Evolutionary conservation across 805 yeast genomes (phyloP), one percentile per base, ranked within the genome.

Genomic region (Candida silvatica): DNA sequence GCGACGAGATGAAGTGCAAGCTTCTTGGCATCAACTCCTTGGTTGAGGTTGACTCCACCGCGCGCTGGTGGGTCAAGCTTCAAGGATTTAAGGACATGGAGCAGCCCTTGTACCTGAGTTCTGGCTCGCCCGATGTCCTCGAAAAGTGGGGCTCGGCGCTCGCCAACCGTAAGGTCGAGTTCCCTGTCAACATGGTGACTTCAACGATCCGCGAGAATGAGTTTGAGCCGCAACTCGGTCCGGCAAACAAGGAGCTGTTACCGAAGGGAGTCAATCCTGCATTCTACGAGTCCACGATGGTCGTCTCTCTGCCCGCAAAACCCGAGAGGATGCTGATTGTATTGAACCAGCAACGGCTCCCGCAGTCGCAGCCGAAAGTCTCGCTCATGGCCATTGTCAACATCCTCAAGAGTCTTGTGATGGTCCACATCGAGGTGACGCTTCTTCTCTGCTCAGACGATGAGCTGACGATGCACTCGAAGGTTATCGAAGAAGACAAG

Each of bases 91-190:
- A 22, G 5, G 27, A 25, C 6, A 27, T 19, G 6, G 20, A 16
- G 6, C 7, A 17, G 6, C 12, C 12, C 6, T n/a, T 39, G 8
- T 29, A 35, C 14, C 24, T 47, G 4, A 45, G 42, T 16, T 42
- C 44, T 35, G 17, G 33, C 9, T 30, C 38, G 4, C 16, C 43
- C 3, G 43, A 45, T 11, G 14, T 53, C 3, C 27, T 52, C 22
- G 51, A 48, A 22, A 59, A 52, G 42, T 59, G 64, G 64, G 41
- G 42, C 2, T 38, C 45, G 19, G 61, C 55, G 2, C 41, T 59
- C 4, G 44, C 45, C 6, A 43, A 55, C 22, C 27, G 37, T 20
- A 43, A 42, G 15, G 34, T 45, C 3, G 43, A 40, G 15, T 51
- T 58, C 32, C 51, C 56, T 3, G 39, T 39, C 7, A 41, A 40